Conservation (phyloP, 2,329 filamentous ascomycete species). For the Metarhizium robertsii region DNA sequence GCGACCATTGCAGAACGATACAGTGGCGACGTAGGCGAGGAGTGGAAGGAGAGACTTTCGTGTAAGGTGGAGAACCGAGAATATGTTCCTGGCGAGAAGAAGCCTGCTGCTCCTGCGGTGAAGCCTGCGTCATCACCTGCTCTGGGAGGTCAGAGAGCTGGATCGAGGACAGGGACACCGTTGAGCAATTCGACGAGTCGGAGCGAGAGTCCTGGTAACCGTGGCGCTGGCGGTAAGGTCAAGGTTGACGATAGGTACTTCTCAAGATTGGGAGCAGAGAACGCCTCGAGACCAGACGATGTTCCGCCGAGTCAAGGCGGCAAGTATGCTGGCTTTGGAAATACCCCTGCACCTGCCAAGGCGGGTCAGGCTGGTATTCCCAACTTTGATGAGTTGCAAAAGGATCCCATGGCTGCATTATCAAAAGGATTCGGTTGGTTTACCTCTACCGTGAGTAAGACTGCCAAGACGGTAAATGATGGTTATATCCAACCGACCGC, state of each 20-base stretch:
- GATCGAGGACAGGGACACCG: slow-evolving; percentile 30
- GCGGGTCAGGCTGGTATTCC: slow-evolving; percentile 42
- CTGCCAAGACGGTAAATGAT: slow-evolving; percentile 84
- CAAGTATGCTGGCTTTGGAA: slow-evolving; percentile 88
- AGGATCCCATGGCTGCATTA: slow-evolving; percentile 79
- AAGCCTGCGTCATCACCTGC: slow-evolving; percentile 19
- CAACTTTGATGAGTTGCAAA: slow-evolving; percentile 79
- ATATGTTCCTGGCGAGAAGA: slow-evolving; percentile 67
- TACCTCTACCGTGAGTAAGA: slow-evolving; percentile 75
- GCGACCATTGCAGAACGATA: slow-evolving; percentile 87
- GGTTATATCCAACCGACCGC: slow-evolving; percentile 89
- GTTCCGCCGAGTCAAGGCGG: slow-evolving; percentile 84
- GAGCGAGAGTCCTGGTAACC: slow-evolving; percentile 26
- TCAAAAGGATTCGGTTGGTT: slow-evolving; percentile 96
- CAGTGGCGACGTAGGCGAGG: slow-evolving; percentile 80
- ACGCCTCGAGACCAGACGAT: slow-evolving; percentile 63
- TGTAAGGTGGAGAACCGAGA: slow-evolving; percentile 83
- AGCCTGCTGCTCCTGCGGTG: slow-evolving; percentile 20
- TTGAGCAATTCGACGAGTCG: slow-evolving; percentile 29
- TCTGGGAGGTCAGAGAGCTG: slow-evolving; percentile 24
- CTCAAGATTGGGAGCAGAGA: slow-evolving; percentile 72
- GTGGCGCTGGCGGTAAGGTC: slow-evolving; percentile 29
- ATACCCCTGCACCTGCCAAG: slow-evolving; percentile 49
- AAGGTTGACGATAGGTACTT: slow-evolving; percentile 84
- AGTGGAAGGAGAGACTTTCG: slow-evolving; percentile 84